Evolutionary conservation across 371 early-diverging fungal genomes (phyloP), one percentile per base, ranked within the genome.

Genomic region (Mucor saturninus): DNA sequence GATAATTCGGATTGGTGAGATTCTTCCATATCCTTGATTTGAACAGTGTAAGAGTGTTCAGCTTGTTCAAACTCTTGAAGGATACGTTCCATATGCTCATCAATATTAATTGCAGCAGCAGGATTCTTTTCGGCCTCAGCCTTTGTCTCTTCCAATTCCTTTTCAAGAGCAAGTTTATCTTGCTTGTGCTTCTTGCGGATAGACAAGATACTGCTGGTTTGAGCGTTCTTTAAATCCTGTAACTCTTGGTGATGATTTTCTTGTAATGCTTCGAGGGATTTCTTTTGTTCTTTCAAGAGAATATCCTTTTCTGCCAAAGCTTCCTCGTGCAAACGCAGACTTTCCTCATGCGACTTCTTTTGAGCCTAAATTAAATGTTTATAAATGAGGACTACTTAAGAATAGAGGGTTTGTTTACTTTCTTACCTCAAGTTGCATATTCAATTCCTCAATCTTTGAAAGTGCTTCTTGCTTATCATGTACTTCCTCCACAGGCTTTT

Each of bases 31-130:
- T 68, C 61, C 54, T 81, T 63, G 1, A 81, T 69, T 54, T 77
- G 67, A 7, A 74, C 75, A 28, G 69, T 61, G 40, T 75, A 69
- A 7, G 69, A 61, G 31, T 81, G 77, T 38, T 81, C 75, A 15
- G 74, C 73, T 48, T 74, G 71, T 35, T 81, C 82, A 58, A 95
- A 88, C 72, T 93, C 93, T 26, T 88, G 86, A 56, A 95, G 81
- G 49, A 95, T 76, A 13, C 91, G 89, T 32, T 90, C 89, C 4
- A 95, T 63, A 62, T 94, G 93, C 15, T 80, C 87, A 72, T 93
- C 91, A 56, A 94, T 69, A 28, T 83, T 83, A 0, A 78, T 74
- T 0, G 58, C 54, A 13, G 54, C 42, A 40, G 65, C 60, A 4
- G 72, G 64, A 26, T 64, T 67, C 4, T 56, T 54, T 53, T 64